phyloP scores from a whole-genome alignment of 1,139 yeast genomes.

The Sugiyamaella xylanicola region DNA sequence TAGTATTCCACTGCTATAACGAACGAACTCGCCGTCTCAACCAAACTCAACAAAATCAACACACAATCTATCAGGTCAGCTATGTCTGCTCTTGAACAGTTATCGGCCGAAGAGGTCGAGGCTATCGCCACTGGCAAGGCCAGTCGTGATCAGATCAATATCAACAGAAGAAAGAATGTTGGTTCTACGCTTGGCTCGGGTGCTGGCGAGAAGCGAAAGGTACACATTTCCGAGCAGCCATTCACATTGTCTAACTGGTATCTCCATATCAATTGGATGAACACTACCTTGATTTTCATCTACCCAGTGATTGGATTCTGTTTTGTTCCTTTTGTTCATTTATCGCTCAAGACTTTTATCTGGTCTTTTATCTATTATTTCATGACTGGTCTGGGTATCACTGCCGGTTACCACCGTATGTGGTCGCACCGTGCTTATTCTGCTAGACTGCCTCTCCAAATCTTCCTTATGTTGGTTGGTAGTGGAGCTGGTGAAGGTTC shows the following conservation, averaged over 20 bases:
- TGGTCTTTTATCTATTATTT: slow-evolving; percentile 66
- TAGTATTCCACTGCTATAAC: neutral
- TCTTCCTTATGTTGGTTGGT: slow-evolving; percentile 81
- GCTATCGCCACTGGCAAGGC: slow-evolving; percentile 89
- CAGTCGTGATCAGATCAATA: slow-evolving; percentile 56
- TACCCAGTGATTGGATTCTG: slow-evolving; percentile 69
- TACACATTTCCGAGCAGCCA: slow-evolving; percentile 89
- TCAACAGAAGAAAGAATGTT: slow-evolving; percentile 30
- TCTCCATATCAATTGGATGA: slow-evolving; percentile 91
- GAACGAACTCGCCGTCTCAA: neutral
- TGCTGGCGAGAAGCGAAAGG: slow-evolving; percentile 34
- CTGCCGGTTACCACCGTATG: slow-evolving; percentile 91
- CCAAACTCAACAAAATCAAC: slow-evolving; percentile 2
- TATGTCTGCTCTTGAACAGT: slow-evolving; percentile 27
- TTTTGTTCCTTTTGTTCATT: slow-evolving; percentile 56
- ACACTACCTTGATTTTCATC: slow-evolving; percentile 70
- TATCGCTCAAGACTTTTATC: slow-evolving; percentile 59
- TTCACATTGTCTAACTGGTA: slow-evolving; percentile 86
- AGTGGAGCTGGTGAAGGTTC: slow-evolving; percentile 97
- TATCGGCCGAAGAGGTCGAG: slow-evolving; percentile 62
- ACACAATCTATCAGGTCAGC: too few species aligned
- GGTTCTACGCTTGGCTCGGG: neutral
- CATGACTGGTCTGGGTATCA: slow-evolving; percentile 83
- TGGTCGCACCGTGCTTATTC: slow-evolving; percentile 89
- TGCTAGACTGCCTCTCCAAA: slow-evolving; percentile 69